A percentile compares a stretch with the other conserved stretches of the same genome.
Evolutionary conservation across 1,284 basidiomycete species (phyloP).

Genomic region (Ceratobasidium sp.): DNA sequence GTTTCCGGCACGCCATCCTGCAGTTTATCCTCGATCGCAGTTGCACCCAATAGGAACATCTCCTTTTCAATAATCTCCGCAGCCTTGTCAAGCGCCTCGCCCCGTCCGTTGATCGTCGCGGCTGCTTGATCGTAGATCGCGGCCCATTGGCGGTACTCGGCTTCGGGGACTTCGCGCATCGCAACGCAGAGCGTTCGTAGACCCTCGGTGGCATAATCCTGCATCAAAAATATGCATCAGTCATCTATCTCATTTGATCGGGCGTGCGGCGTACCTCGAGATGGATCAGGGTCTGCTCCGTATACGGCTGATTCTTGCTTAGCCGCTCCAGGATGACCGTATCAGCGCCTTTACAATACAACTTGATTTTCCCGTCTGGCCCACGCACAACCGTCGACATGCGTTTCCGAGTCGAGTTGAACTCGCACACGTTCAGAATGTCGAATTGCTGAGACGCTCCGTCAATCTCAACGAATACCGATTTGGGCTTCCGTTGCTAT

Average conservation of each 20-base stretch:
- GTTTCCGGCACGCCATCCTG: constrained; percentile 99
- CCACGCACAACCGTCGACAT: constrained; percentile 95
- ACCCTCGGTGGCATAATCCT: constrained; percentile 97
- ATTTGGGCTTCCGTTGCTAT: constrained; percentile 95
- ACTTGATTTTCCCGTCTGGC: constrained; percentile 90
- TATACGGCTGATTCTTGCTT: constrained; percentile 78
- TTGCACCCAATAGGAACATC: constrained; percentile 91
- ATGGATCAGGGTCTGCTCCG: constrained; percentile 88
- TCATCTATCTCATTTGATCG: not conserved
- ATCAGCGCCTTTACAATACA: constrained; percentile 98
- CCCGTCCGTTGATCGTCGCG: constrained; percentile 89
- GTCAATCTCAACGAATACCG: constrained; percentile 86
- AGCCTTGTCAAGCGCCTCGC: constrained; percentile 92
- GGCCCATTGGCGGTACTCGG: constrained; percentile 92
- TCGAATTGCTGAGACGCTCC: constrained; percentile 85
- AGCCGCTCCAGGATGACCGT: constrained; percentile 95
- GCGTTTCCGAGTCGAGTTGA: constrained; percentile 96
- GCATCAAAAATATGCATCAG: constrained; percentile 34
- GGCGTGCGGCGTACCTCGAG: constrained; percentile 73
- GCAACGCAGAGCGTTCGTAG: constrained; percentile 97
- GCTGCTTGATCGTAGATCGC: constrained; percentile 91
- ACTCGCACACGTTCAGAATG: constrained; percentile 97
- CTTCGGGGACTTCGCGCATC: constrained; percentile 88
- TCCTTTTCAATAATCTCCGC: constrained; percentile 97
- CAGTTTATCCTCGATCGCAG: constrained; percentile 98